Conservation (phyloP, 2,329 filamentous ascomycete species). For the Clarireedia hainanense region DNA sequence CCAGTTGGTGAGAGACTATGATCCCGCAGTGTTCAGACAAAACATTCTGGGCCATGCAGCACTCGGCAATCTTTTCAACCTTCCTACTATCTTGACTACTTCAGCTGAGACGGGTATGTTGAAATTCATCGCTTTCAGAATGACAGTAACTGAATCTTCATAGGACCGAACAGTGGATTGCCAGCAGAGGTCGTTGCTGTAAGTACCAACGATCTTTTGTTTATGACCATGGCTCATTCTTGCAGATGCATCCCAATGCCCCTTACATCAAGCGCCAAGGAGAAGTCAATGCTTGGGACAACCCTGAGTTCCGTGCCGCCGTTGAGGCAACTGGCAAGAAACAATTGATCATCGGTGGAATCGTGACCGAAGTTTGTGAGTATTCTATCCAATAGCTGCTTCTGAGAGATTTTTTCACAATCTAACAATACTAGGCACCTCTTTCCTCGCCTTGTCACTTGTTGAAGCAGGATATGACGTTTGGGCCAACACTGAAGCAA, state of each 20-base stretch:
- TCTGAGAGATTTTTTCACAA: not conserved
- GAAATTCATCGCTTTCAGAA: not conserved
- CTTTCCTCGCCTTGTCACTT: conserved; percentile 67
- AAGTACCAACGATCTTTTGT: not conserved
- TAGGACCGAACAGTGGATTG: conserved; percentile 59
- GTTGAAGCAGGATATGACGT: conserved; percentile 64
- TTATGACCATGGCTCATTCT: not conserved
- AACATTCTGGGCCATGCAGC: conserved; percentile 61
- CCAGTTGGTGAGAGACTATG: conserved; percentile 56
- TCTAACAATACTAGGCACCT: conserved; percentile 40
- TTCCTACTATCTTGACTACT: conserved; percentile 63
- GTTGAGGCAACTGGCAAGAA: conserved; percentile 56
- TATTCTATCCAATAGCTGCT: not conserved
- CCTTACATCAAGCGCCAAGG: conserved; percentile 61
- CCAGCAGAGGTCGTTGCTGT: conserved; percentile 57
- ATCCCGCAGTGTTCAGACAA: conserved; percentile 55
- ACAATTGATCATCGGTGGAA: conserved; percentile 65
- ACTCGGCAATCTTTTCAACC: conserved; percentile 56
- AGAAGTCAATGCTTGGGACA: conserved; percentile 74
- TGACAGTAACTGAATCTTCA: not conserved
- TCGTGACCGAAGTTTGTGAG: conserved; percentile 65
- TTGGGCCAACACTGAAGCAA: conserved; percentile 65
- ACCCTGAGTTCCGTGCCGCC: conserved; percentile 57
- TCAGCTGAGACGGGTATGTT: conserved; percentile 46
- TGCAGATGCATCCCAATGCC: conserved; percentile 51